These are phyloP conservation scores for Globisporangium splendens DNA, from an alignment of 352 stramenopile species.

Conservation along the genomic window DNA sequence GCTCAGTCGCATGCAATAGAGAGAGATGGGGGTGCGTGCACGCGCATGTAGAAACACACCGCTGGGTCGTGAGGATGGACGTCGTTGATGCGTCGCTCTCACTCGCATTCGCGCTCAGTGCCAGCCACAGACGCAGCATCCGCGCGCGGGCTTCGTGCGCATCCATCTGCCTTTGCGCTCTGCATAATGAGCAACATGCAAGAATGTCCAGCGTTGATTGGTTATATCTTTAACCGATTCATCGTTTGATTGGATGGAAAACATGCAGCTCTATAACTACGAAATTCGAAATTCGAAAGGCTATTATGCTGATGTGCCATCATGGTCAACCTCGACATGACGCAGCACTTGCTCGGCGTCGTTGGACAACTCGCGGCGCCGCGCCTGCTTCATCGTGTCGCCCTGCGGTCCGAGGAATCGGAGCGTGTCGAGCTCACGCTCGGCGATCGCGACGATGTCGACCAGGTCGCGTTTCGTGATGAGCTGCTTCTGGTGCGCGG, in stretches of 20 bases:
- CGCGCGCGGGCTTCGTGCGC: conserved; percentile 38
- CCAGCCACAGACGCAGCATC: conserved; percentile 58
- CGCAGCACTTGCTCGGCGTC: conserved; percentile 35
- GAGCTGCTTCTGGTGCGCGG: conserved; percentile 55
- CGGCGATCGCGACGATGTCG: conserved; percentile 29
- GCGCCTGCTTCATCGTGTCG: conserved; percentile 31
- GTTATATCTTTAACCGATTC: too few species aligned
- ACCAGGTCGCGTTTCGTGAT: conserved; percentile 50
- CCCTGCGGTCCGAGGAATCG: conserved; percentile 42
- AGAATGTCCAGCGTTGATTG: too few species aligned
- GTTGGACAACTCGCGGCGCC: conserved; percentile 33
- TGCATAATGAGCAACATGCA: too few species aligned
- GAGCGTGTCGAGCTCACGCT: conserved; percentile 48
- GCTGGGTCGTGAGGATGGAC: conserved; percentile 51
- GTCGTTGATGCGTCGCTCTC: conserved; percentile 13
- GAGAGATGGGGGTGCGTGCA: too few species aligned
- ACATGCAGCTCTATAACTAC: too few species aligned
- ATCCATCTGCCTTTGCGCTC: conserved; percentile 20
- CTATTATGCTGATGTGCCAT: neutral
- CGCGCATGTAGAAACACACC: conserved; percentile 19
- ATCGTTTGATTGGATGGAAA: too few species aligned
- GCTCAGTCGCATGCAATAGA: conserved; percentile 5
- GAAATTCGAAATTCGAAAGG: too few species aligned
- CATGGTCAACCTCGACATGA: conserved; percentile 4
- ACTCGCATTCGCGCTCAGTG: conserved; percentile 11